phyloP scores from a whole-genome alignment of 192 early-diverging fungal genomes.

The Coemansia sp. region DNA sequence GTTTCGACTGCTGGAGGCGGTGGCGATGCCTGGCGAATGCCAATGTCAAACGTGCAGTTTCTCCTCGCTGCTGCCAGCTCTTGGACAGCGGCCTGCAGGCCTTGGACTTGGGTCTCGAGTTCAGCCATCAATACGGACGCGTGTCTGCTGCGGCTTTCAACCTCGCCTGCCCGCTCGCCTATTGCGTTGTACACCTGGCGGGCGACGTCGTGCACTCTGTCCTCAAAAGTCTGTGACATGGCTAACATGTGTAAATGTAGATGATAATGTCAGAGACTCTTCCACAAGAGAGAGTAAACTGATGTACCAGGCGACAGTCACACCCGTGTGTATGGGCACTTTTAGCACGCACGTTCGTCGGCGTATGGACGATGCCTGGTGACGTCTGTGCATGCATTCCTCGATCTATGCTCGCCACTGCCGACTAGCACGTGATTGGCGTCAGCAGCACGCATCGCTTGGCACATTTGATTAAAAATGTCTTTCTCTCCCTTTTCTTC shows the following conservation, averaged over 20 bases:
- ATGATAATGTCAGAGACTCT: neutral
- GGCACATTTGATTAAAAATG: neutral
- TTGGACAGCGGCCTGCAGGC: constrained; percentile 33
- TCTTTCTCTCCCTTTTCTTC: neutral
- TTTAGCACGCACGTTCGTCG: no score
- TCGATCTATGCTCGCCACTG: neutral
- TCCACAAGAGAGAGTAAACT: neutral
- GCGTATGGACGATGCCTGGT: neutral
- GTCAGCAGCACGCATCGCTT: neutral
- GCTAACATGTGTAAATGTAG: neutral
- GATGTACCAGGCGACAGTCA: neutral
- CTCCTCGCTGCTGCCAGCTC: constrained; percentile 25
- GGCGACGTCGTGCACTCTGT: constrained; percentile 29
- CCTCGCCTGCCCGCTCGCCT: constrained; percentile 21
- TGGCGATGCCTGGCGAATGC: constrained; percentile 9
- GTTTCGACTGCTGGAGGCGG: neutral
- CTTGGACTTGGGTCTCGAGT: constrained; percentile 43
- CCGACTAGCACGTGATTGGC: constrained; percentile 6
- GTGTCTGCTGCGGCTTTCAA: constrained; percentile 21
- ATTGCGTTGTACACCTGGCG: constrained; percentile 32
- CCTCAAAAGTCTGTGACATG: constrained; percentile 32
- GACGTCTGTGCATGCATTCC: neutral
- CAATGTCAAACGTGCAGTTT: constrained; percentile 40
- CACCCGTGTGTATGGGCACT: neutral
- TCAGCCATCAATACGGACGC: constrained; percentile 33